Percentiles rank a stretch among this genome's conserved stretches.
These are phyloP conservation scores for Trichosporon asahii DNA, from an alignment of 1,284 basidiomycete species.

Conservation along the genomic window DNA sequence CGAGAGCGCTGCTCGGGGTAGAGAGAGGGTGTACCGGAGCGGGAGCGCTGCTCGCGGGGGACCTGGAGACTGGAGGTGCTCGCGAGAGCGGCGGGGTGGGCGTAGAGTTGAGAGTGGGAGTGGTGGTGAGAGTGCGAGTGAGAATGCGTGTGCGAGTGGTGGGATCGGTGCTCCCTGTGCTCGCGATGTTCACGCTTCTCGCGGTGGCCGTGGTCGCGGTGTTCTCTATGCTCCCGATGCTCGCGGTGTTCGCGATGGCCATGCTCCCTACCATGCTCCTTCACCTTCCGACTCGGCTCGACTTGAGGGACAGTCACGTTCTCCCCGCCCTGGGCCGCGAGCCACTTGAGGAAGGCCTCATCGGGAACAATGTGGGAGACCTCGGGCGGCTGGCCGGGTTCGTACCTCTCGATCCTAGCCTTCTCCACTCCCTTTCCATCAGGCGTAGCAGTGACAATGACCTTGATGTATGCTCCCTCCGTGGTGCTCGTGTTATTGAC, in stretches of 20 bases:
- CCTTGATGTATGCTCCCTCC: conserved; percentile 2
- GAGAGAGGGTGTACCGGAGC: not conserved
- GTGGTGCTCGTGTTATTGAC: not conserved
- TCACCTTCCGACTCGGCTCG: not conserved
- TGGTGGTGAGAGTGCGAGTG: no score
- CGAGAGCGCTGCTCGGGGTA: not conserved
- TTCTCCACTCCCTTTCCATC: not conserved
- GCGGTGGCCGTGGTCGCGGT: not conserved
- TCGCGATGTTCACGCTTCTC: not conserved
- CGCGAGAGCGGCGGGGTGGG: not conserved
- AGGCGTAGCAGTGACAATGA: not conserved
- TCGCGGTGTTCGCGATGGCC: not conserved
- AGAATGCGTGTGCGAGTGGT: not conserved
- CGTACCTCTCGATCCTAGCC: not conserved
- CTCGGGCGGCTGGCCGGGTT: not conserved
- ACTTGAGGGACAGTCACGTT: not conserved
- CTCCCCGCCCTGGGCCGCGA: not conserved
- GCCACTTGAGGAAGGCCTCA: conserved; percentile 6
- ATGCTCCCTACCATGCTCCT: not conserved
- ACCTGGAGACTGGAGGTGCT: not conserved
- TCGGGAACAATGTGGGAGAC: not conserved
- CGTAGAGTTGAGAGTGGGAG: not conserved
- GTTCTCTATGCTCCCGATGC: not conserved
- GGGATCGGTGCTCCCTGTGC: not conserved
- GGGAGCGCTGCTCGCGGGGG: no score